A percentile compares a stretch with the other conserved stretches of the same genome.
These are phyloP conservation scores for Leonotis leonurus DNA, from an alignment of 257 asterid genomes.

Conservation along the genomic window DNA sequence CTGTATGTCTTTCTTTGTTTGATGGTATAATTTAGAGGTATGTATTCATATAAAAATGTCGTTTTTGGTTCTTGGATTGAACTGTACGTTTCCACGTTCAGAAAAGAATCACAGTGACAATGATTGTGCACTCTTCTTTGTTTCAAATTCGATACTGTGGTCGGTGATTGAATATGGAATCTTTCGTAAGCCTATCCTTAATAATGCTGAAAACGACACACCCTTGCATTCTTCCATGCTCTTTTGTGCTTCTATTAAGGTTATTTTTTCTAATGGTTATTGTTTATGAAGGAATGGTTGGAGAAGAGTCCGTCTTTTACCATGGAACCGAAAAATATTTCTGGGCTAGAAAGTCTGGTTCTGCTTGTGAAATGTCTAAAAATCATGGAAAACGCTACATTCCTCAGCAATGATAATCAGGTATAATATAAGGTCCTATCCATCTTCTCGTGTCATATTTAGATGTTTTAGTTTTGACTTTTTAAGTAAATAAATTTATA, in stretches of 20 bases:
- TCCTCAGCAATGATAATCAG: slow-evolving; percentile 71
- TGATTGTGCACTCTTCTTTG: neutral
- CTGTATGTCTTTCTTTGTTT: slow-evolving; percentile 23
- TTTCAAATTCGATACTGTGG: neutral
- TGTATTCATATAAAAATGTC: neutral
- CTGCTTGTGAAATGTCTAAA: slow-evolving; percentile 68
- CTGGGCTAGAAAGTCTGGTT: slow-evolving; percentile 47
- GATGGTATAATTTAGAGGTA: neutral
- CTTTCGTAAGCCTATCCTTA: neutral
- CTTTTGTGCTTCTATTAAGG: neutral
- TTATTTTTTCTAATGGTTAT: neutral
- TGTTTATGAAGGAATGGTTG: slow-evolving; percentile 48
- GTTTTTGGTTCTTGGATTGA: neutral
- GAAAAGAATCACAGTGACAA: neutral
- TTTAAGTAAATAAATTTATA: neutral
- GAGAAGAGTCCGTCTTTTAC: slow-evolving; percentile 30
- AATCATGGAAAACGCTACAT: slow-evolving; percentile 80
- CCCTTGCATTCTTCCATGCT: neutral
- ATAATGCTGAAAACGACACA: neutral
- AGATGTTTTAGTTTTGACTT: neutral
- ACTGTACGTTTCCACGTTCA: neutral
- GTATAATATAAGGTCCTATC: slow-evolving; percentile 20
- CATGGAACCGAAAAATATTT: slow-evolving; percentile 30
- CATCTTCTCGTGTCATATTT: neutral
- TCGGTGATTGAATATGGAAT: slow-evolving; percentile 4